Percentiles rank a stretch among this genome's conserved stretches.
These are phyloP conservation scores for Daphne laureola DNA, from an alignment of 441 rosid genomes.

Conservation along the genomic window DNA sequence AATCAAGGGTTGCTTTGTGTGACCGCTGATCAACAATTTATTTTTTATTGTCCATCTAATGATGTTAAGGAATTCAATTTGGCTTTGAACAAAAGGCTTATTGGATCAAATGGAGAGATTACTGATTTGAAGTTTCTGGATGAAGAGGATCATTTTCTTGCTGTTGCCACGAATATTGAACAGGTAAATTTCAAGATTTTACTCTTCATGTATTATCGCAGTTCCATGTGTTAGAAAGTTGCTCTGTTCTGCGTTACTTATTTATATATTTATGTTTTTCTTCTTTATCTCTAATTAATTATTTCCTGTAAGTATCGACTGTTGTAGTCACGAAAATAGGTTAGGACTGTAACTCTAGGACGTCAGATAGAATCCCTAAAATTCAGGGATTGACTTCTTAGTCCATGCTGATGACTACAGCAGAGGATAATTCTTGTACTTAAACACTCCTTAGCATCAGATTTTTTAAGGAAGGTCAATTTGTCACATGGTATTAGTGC, in stretches of 20 bases:
- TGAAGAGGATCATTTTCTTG: constrained; percentile 79
- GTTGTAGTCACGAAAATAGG: too few species aligned
- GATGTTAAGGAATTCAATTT: constrained; percentile 39
- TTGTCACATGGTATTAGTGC: too few species aligned
- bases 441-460: too few species aligned
- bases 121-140: constrained; percentile 90
- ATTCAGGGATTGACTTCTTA: too few species aligned
- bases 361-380: too few species aligned
- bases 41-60: constrained; percentile 46
- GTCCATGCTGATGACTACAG: too few species aligned
- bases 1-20: constrained; percentile 80
- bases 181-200: constrained; percentile 37
- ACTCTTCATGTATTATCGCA: too few species aligned
- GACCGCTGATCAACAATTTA: constrained; percentile 91
- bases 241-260: neutral
- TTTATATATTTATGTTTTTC: neutral
- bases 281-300: too few species aligned
- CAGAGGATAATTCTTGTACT: too few species aligned
- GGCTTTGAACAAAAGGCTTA: constrained; percentile 62
- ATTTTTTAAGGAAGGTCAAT: too few species aligned
- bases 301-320: too few species aligned
- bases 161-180: constrained; percentile 94
- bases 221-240: constrained; percentile 1
- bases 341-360: too few species aligned
- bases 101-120: constrained; percentile 93